Conservation (phyloP, 257 asterid species). For the Capsicum chinense region DNA sequence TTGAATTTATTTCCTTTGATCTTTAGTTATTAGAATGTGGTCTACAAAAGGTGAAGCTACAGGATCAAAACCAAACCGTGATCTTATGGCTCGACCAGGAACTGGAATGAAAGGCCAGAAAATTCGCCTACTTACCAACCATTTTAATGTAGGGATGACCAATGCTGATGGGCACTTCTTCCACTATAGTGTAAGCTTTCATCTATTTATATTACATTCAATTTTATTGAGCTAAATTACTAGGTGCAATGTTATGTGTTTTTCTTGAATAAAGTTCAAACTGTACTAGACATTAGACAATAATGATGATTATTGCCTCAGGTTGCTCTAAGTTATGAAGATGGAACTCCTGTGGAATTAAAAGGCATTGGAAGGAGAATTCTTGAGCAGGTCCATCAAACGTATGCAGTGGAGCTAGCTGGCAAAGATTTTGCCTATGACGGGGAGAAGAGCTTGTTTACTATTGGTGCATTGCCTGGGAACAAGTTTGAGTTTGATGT, state of each 20-base stretch:
- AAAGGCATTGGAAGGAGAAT: constrained; percentile 67
- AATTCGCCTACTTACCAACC: constrained; percentile 55
- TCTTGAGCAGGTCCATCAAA: constrained; percentile 52
- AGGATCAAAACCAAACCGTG: constrained; percentile 32
- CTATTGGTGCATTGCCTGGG: constrained; percentile 67
- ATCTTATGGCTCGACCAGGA: constrained; percentile 57
- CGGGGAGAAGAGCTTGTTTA: constrained; percentile 71
- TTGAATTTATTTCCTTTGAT: not conserved
- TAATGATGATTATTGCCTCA: constrained; percentile 28
- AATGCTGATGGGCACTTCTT: constrained; percentile 52
- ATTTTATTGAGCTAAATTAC: not conserved
- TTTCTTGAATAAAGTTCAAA: not conserved
- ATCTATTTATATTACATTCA: not conserved
- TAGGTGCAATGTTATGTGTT: not conserved
- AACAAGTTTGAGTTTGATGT: constrained; percentile 64
- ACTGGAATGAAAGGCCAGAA: constrained; percentile 48
- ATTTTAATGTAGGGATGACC: constrained; percentile 51
- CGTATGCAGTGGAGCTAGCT: constrained; percentile 49
- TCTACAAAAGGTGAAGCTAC: constrained; percentile 22
- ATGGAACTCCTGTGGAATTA: constrained; percentile 59
- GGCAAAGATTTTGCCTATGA: constrained; percentile 66
- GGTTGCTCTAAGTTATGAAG: constrained; percentile 68
- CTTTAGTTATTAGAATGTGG: not conserved
- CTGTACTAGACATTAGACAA: too few species aligned
- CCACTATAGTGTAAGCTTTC: constrained; percentile 62